Conservation (phyloP, 768 basidiomycete genomes). For the Rhodotorula paludigena region DNA sequence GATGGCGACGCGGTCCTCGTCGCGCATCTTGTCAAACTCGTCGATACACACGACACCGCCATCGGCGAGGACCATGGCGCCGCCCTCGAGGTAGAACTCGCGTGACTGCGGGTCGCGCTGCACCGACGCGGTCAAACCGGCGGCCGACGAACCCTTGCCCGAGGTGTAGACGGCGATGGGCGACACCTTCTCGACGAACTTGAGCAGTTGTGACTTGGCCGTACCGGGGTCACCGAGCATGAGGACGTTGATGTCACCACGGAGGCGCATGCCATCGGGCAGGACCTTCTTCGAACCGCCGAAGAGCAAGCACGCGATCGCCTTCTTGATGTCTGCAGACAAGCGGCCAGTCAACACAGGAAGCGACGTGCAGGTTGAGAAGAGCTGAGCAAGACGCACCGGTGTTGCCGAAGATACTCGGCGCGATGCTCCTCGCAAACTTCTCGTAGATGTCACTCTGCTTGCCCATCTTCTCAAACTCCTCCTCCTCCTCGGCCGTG, state of each 20-base stretch:
- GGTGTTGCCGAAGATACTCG: slow-evolving; percentile 91
- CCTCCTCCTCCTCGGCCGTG: slow-evolving; percentile 93
- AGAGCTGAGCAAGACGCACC: slow-evolving; percentile 53
- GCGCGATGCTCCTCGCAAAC: slow-evolving; percentile 88
- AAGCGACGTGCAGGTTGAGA: not conserved
- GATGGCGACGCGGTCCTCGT: slow-evolving; percentile 97
- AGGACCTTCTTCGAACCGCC: slow-evolving; percentile 95
- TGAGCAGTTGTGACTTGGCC: slow-evolving; percentile 93
- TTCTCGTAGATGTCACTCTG: slow-evolving; percentile 82
- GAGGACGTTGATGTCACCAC: slow-evolving; percentile 97
- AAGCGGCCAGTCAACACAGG: not conserved
- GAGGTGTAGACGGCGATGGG: slow-evolving; percentile 98
- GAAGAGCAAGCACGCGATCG: slow-evolving; percentile 89
- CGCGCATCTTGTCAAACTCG: slow-evolving; percentile 99
- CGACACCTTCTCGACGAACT: slow-evolving; percentile 97
- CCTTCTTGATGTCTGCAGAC: slow-evolving; percentile 86
- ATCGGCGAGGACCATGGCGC: slow-evolving; percentile 98
- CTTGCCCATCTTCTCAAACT: slow-evolving; percentile 81
- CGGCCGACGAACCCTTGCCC: slow-evolving; percentile 96
- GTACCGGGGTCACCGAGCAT: slow-evolving; percentile 97
- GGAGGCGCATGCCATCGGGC: slow-evolving; percentile 91
- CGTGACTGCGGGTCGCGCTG: slow-evolving; percentile 87
- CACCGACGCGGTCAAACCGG: slow-evolving; percentile 94
- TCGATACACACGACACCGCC: slow-evolving; percentile 98
- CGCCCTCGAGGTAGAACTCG: slow-evolving; percentile 97